Evolutionary conservation across 2,329 filamentous ascomycete species (phyloP), one percentile per base, ranked within the genome.

Genomic region (Pseudofabraea citricarpa): DNA sequence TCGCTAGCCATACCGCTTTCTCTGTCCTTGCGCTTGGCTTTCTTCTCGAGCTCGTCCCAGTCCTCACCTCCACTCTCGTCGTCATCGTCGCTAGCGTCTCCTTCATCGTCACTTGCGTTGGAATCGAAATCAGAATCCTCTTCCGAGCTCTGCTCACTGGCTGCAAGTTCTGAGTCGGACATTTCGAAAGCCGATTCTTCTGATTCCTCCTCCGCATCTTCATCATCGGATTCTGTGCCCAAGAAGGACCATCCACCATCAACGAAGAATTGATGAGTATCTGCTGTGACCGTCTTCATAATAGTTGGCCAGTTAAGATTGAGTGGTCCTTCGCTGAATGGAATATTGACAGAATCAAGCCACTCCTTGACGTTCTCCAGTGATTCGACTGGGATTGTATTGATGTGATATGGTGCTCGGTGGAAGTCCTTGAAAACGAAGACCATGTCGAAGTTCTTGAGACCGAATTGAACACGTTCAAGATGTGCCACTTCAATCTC

Each of bases 301-400:
- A 98, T 98, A 13, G 90, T 95, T 9, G 87, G 86, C 93, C 93
- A 98, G 74, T 97, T 97, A 45, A 98, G 76, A 70, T 98, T 98
- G 55, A 98, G 81, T 1, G 91, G 93, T 45, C 93, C 93, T 66
- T 98, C 94, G 10, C 82, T 87, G 71, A 84, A 97, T 15, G 93
- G 84, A 60, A 98, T 95, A 60, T 98, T 91, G 37, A 93, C 90
- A 1, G 85, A 90, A 66, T 98, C 91, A 8, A 98, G 79, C 83
- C 93, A 98, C 61, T 98, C 94, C 67, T 97, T 97, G 54, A 98
- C 91, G 42, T 88, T 84, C 55, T 98, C 93, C 3, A 98, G 75
- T 3, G 85, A 88, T 62, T 98, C 93, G 19, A 98, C 89, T 0
- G 93, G 94, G 51, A 98, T 97, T 6, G 93, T 98, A 69, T 98